A percentile compares a stretch with the other conserved stretches of the same genome.
phyloP scores from a whole-genome alignment of 768 basidiomycete genomes.

The Rubroboletus satanas region DNA sequence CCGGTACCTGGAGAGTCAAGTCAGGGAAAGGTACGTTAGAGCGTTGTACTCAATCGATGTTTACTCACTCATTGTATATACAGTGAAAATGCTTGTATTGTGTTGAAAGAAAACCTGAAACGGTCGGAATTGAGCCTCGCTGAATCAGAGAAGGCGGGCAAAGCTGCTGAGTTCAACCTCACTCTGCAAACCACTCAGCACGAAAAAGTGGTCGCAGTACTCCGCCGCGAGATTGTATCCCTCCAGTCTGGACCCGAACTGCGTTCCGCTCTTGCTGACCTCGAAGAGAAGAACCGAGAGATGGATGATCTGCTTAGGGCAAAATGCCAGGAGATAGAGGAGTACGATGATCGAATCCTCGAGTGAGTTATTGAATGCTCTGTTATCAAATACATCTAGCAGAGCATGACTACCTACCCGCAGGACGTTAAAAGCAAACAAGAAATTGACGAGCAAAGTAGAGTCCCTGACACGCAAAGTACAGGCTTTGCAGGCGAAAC shows the following conservation, averaged over 20 bases:
- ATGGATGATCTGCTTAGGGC: constrained; percentile 68
- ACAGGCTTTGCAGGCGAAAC: constrained; percentile 64
- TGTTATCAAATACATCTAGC: constrained; percentile 1
- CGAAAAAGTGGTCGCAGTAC: constrained; percentile 55
- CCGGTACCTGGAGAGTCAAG: constrained; percentile 60
- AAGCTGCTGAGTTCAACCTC: constrained; percentile 62
- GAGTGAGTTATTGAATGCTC: constrained; percentile 44
- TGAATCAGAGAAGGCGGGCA: constrained; percentile 54
- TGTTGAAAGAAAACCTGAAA: constrained; percentile 40
- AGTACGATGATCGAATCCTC: constrained; percentile 76
- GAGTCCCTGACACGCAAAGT: constrained; percentile 71
- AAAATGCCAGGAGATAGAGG: constrained; percentile 78
- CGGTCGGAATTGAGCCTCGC: constrained; percentile 42
- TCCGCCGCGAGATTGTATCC: constrained; percentile 53
- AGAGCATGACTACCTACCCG: constrained; percentile 8
- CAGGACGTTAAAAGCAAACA: constrained; percentile 78
- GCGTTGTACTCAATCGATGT: neutral
- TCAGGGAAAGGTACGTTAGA: constrained; percentile 53
- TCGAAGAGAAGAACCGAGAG: constrained; percentile 68
- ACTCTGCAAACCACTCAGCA: constrained; percentile 63
- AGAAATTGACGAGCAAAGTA: constrained; percentile 66
- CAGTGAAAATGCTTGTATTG: constrained; percentile 47
- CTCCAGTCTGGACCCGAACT: constrained; percentile 54
- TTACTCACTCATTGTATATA: constrained; percentile 9
- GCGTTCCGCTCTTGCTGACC: constrained; percentile 50